Percentiles rank a stretch among this genome's conserved stretches.
These are phyloP conservation scores for Thielaviopsis musarum DNA, from an alignment of 2,329 filamentous ascomycete species.

Conservation along the genomic window DNA sequence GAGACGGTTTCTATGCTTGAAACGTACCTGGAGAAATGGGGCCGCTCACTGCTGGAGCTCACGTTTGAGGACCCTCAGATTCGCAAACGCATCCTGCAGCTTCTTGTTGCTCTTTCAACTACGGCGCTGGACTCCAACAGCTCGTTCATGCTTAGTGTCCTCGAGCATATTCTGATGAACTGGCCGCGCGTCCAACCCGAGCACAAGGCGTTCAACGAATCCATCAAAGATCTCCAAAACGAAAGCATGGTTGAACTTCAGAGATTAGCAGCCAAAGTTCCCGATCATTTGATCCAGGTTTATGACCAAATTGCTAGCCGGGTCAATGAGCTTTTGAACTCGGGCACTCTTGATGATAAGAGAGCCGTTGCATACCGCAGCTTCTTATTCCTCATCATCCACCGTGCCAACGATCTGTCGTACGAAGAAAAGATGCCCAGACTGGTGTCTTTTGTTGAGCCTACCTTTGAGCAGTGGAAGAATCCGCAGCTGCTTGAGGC, in stretches of 20 bases:
- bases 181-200: constrained; percentile 58
- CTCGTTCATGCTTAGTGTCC: constrained; percentile 69
- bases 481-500: constrained; percentile 49
- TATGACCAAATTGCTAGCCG: constrained; percentile 76
- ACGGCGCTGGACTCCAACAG: constrained; percentile 62
- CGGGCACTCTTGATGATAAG: constrained; percentile 61
- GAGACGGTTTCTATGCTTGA: constrained; percentile 20
- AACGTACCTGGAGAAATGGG: constrained; percentile 53
- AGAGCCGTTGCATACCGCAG: constrained; percentile 73
- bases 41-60: constrained; percentile 50
- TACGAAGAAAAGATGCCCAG: constrained; percentile 52
- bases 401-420: constrained; percentile 65
- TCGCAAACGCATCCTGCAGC: constrained; percentile 62
- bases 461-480: constrained; percentile 68
- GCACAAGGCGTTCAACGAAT: constrained; percentile 62
- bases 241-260: constrained; percentile 79
- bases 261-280: constrained; percentile 74
- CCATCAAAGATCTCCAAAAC: constrained; percentile 74
- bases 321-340: constrained; percentile 62
- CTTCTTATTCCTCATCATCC: constrained; percentile 86
- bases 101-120: constrained; percentile 72
- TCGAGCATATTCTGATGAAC: constrained; percentile 80
- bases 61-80: constrained; percentile 73
- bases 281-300: constrained; percentile 72
- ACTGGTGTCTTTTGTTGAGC: constrained; percentile 62